A percentile compares a stretch with the other conserved stretches of the same genome.
phyloP scores from a whole-genome alignment of 352 stramenopile genomes.

The Phytophthora sojae region DNA sequence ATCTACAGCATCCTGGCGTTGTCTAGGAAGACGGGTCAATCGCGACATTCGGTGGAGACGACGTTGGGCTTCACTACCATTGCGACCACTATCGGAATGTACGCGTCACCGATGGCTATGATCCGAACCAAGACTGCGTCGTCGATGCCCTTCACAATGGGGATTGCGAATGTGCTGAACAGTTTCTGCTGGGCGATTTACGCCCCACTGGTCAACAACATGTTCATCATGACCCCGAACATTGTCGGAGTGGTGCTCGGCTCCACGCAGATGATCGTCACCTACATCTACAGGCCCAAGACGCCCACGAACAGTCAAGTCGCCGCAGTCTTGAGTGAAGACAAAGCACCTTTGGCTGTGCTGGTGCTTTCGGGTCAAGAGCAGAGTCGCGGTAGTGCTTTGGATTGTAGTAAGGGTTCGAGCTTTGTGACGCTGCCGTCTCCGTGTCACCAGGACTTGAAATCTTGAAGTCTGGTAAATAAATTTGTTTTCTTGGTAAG shows the following conservation, averaged over 20 bases:
- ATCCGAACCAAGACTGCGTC: constrained; percentile 49
- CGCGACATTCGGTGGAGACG: constrained; percentile 25
- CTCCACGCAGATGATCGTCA: constrained; percentile 18
- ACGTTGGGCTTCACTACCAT: constrained; percentile 54
- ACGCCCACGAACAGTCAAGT: too few species aligned
- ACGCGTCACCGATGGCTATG: constrained; percentile 44
- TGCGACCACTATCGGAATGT: constrained; percentile 42
- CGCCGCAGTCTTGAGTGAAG: too few species aligned
- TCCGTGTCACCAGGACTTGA: too few species aligned
- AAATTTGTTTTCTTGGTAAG: too few species aligned
- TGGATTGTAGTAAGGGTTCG: too few species aligned
- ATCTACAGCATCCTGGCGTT: constrained; percentile 41
- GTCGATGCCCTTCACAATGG: constrained; percentile 60
- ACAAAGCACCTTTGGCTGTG: too few species aligned
- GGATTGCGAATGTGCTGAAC: constrained; percentile 48
- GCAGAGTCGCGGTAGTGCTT: too few species aligned
- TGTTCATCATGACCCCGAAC: constrained; percentile 44
- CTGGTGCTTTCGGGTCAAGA: too few species aligned
- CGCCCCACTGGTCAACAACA: constrained; percentile 34
- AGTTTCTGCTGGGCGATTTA: constrained; percentile 54
- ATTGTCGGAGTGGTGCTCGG: constrained; percentile 32
- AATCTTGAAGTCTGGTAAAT: too few species aligned
- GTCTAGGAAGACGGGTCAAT: constrained; percentile 28
- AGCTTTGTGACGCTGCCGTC: too few species aligned
- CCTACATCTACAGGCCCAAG: constrained; percentile 20